These are phyloP conservation scores for Dactylonectria estremocensis DNA, from an alignment of 2,329 filamentous ascomycete genomes.

Conservation along the genomic window DNA sequence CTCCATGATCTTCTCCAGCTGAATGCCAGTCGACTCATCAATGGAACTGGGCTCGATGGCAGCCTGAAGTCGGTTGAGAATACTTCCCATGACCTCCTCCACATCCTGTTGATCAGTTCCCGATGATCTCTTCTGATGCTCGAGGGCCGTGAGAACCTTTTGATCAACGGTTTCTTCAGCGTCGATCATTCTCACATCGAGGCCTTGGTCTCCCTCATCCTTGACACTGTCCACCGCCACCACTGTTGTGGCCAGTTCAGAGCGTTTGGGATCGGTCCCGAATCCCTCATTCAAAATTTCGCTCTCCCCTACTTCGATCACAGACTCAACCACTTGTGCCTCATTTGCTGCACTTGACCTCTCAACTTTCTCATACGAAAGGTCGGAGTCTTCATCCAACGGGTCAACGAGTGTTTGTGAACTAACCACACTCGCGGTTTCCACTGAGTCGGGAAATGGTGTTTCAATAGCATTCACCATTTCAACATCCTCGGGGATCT, in stretches of 20 bases:
- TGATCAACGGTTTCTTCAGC: constrained; percentile 60
- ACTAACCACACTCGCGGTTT: constrained; percentile 64
- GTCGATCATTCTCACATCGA: constrained; percentile 51
- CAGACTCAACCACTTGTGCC: constrained; percentile 45
- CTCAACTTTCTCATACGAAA: constrained; percentile 55
- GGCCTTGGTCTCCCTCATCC: background rate
- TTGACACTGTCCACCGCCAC: constrained; percentile 28
- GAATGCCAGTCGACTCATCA: constrained; percentile 75
- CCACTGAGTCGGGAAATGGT: constrained; percentile 49
- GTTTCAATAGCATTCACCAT: constrained; percentile 54
- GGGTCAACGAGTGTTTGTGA: constrained; percentile 67
- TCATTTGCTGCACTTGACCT: constrained; percentile 30
- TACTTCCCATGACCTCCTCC: constrained; percentile 94
- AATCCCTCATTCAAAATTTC: constrained; percentile 32
- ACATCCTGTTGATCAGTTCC: constrained; percentile 90
- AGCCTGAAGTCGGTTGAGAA: constrained; percentile 90
- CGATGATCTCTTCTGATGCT: constrained; percentile 62
- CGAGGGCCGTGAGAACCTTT: constrained; percentile 62
- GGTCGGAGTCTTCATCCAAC: constrained; percentile 56
- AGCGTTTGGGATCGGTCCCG: constrained; percentile 5
- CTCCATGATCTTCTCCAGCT: constrained; percentile 85
- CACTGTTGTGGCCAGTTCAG: constrained; percentile 17
- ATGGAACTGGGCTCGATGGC: constrained; percentile 84
- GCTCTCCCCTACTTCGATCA: constrained; percentile 41
- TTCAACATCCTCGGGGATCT: constrained; percentile 52